A percentile compares a stretch with the other conserved stretches of the same genome.
Evolutionary conservation across 1,284 basidiomycete species (phyloP).

Genomic region (Melampsora larici-populina): DNA sequence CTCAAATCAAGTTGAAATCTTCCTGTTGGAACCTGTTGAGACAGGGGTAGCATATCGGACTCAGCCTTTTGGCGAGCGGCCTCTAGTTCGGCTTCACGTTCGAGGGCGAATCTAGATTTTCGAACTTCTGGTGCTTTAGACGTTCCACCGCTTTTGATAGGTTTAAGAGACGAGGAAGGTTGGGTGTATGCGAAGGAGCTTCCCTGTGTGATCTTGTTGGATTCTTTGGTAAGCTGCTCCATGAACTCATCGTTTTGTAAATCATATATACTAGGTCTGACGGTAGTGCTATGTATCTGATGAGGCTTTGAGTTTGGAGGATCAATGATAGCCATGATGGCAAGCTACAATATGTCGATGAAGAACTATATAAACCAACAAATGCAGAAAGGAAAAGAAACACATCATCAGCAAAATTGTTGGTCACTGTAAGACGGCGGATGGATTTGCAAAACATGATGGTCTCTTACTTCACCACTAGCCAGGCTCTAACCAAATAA

Average conservation of each 20-base stretch:
- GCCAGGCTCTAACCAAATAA: too few relatives aligned
- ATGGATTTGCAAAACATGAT: too few relatives aligned
- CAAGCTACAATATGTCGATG: too few relatives aligned
- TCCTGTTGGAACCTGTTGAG: conserved; percentile 15
- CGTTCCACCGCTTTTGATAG: background rate
- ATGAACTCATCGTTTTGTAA: conserved; percentile 32
- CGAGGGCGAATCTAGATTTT: conserved; percentile 33
- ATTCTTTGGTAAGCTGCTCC: conserved; percentile 22
- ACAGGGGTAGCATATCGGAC: background rate
- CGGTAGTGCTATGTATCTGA: background rate
- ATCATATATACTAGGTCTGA: conserved; percentile 29
- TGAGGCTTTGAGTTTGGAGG: too few relatives aligned
- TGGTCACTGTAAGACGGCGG: too few relatives aligned
- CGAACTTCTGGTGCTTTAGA: background rate
- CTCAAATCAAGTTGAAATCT: conserved; percentile 30
- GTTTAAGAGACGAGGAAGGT: background rate
- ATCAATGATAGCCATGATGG: too few relatives aligned
- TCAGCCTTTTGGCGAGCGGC: background rate
- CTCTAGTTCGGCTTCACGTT: conserved; percentile 24
- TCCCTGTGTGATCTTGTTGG: conserved; percentile 13
- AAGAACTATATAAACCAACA: too few relatives aligned
- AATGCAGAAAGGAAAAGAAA: too few relatives aligned
- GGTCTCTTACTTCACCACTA: too few relatives aligned
- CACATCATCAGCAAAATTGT: too few relatives aligned
- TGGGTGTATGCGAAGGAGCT: background rate